A percentile compares a stretch with the other conserved stretches of the same genome.
These are phyloP conservation scores for barrel medic (Medicago truncatula) DNA, from an alignment of 306 rosid genomes.

Conservation along the genomic window DNA sequence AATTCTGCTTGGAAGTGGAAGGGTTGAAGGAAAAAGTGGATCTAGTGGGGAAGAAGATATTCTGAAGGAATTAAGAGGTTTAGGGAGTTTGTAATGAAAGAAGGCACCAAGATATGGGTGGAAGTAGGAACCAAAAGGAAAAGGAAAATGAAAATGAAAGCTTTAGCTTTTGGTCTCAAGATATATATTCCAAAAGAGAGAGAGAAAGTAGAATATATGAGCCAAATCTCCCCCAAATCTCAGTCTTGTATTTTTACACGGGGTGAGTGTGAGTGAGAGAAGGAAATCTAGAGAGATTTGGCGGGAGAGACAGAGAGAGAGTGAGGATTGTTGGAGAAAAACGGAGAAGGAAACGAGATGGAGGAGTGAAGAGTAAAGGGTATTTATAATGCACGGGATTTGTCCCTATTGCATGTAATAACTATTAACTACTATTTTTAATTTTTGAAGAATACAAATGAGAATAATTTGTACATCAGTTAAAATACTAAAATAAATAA, in stretches of 20 bases:
- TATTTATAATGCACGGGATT: slow-evolving; percentile 51
- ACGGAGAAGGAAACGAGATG: slow-evolving; percentile 37
- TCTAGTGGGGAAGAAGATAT: slow-evolving; percentile 33
- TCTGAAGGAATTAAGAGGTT: slow-evolving; percentile 40
- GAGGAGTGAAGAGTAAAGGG: background rate
- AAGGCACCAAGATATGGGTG: slow-evolving; percentile 23
- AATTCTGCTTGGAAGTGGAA: background rate
- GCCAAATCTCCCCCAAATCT: background rate
- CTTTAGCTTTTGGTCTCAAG: slow-evolving; percentile 39
- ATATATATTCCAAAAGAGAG: slow-evolving; percentile 36
- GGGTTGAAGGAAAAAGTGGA: slow-evolving; percentile 10
- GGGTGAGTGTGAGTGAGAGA: slow-evolving; percentile 6
- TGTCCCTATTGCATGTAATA: slow-evolving; percentile 2
- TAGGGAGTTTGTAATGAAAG: slow-evolving; percentile 36
- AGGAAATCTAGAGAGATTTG: background rate
- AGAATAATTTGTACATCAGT: no score
- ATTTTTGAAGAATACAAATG: no score
- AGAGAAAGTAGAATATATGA: slow-evolving; percentile 21
- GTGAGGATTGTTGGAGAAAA: background rate
- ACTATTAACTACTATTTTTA: no score
- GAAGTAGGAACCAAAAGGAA: background rate
- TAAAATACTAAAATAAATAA: no score
- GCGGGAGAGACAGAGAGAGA: slow-evolving; percentile 10
- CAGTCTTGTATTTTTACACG: slow-evolving; percentile 10
- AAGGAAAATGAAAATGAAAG: slow-evolving; percentile 1